A percentile compares a stretch with the other conserved stretches of the same genome.
Conservation (phyloP, 2,329 filamentous ascomycete genomes). For the Zymoseptoria ardabiliae region DNA sequence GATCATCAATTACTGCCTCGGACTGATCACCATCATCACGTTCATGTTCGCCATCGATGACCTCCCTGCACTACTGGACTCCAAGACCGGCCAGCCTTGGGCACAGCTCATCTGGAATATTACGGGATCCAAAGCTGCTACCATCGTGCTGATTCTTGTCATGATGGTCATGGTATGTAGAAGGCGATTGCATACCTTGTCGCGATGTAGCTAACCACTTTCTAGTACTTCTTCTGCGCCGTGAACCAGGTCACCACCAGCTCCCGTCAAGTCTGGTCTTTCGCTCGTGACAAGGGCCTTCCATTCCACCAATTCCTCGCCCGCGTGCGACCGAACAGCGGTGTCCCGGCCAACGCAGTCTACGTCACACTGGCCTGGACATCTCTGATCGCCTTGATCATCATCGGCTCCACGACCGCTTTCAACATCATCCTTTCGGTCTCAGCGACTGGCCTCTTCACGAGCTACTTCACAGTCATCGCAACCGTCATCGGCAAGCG, state of each 20-base stretch:
- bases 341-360: conserved; percentile 25
- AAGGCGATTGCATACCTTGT: not conserved
- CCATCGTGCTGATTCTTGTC: conserved; percentile 18
- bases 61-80: conserved; percentile 14
- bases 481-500: conserved; percentile 17
- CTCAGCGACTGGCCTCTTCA: conserved; percentile 21
- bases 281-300: conserved; percentile 24
- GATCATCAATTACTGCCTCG: conserved; percentile 25
- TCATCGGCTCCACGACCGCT: conserved; percentile 34
- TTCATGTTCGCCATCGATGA: conserved; percentile 25
- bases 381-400: conserved; percentile 29
- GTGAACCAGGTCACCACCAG: conserved; percentile 26
- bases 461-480: conserved; percentile 20
- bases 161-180: conserved; percentile 19
- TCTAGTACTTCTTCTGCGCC: conserved; percentile 20
- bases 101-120: conserved; percentile 20
- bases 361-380: conserved; percentile 21
- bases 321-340: conserved; percentile 18
- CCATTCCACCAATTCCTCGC: conserved; percentile 23
- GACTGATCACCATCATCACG: conserved; percentile 25
- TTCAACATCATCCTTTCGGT: conserved; percentile 39
- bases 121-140: conserved; percentile 21
- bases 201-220: not conserved
- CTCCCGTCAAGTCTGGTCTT: conserved; percentile 24
- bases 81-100: conserved; percentile 21